Conservation (phyloP, 164 flowering plant species). For the Euptelea pleiosperma region DNA sequence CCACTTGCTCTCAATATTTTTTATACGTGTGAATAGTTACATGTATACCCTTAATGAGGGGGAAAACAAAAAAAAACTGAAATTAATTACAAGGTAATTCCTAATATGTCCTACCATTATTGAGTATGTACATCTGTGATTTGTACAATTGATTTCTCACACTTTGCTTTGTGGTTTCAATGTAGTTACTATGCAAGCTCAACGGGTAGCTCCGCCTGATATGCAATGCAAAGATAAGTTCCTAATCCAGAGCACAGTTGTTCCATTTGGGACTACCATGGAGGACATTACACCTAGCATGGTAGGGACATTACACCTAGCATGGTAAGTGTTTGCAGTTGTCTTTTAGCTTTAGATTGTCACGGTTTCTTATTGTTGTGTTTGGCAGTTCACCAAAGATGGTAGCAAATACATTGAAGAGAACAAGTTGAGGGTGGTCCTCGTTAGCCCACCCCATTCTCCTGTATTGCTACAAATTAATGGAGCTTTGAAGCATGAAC, state of each 20-base stretch:
- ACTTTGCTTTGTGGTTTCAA: background rate
- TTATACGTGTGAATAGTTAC: too few species aligned
- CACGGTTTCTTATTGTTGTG: constrained; percentile 21
- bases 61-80: too few species aligned
- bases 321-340: constrained; percentile 38
- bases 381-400: constrained; percentile 66
- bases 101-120: background rate
- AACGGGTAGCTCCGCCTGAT: constrained; percentile 48
- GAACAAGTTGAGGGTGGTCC: constrained; percentile 65
- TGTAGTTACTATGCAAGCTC: constrained; percentile 89
- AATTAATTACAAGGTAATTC: too few species aligned
- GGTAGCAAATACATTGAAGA: constrained; percentile 62
- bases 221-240: constrained; percentile 87
- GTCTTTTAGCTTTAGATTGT: background rate
- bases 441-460: constrained; percentile 53
- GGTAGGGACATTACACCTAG: constrained; percentile 54
- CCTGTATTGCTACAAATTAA: constrained; percentile 49
- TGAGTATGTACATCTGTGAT: background rate
- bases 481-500: constrained; percentile 36
- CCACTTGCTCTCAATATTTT: too few species aligned
- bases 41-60: too few species aligned
- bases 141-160: background rate
- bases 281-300: constrained; percentile 56
- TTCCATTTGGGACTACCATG: constrained; percentile 51
- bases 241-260: constrained; percentile 73